Evolutionary conservation across 1,284 basidiomycete genomes (phyloP).

Genomic region (Apiotrichum gracile): DNA sequence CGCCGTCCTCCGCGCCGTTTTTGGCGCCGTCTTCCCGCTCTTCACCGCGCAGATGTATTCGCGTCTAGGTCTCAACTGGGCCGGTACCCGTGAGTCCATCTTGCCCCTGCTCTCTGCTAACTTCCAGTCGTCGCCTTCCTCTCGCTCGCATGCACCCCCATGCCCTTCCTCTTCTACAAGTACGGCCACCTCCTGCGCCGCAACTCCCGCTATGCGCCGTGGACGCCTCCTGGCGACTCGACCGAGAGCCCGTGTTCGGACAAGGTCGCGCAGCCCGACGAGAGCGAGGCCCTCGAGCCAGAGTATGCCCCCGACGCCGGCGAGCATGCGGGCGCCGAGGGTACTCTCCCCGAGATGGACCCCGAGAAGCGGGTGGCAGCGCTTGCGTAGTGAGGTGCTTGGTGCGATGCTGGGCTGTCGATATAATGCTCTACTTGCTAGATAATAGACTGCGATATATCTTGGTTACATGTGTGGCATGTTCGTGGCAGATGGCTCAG

Average conservation of each 20-base stretch:
- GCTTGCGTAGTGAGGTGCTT: background rate
- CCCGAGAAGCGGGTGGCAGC: background rate
- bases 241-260: background rate
- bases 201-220: constrained; percentile 30
- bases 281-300: constrained; percentile 27
- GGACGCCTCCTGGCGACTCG: background rate
- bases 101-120: constrained; percentile 17
- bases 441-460: background rate
- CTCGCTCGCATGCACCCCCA: constrained; percentile 55
- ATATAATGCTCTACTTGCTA: too few species aligned
- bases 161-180: constrained; percentile 51
- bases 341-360: too few species aligned
- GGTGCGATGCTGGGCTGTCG: too few species aligned
- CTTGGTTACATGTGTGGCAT: too few species aligned
- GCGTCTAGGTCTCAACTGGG: constrained; percentile 41
- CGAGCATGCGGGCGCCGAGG: background rate
- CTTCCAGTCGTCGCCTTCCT: constrained; percentile 56
- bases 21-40: constrained; percentile 50
- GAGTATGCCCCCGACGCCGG: constrained; percentile 37
- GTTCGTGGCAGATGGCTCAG: too few species aligned
- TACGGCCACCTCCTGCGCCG: constrained; percentile 43
- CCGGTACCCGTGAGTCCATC: constrained; percentile 32
- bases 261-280: constrained; percentile 10
- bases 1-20: constrained; percentile 59
- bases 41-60: constrained; percentile 42